phyloP scores from a whole-genome alignment of 2,329 filamentous ascomycete species.

The Thelonectria discophora region DNA sequence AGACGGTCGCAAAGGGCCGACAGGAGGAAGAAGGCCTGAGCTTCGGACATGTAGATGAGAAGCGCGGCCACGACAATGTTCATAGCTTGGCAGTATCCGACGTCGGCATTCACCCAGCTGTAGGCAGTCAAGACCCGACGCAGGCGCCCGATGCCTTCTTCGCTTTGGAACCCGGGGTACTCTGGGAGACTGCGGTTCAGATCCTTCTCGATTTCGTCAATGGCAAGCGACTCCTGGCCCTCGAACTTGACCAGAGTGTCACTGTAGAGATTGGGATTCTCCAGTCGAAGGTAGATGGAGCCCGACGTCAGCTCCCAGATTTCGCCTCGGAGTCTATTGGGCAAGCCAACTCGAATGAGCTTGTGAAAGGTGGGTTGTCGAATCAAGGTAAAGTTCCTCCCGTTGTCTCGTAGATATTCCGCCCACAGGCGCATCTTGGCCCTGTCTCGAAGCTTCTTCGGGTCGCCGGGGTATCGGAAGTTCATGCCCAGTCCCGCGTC shows the following conservation, averaged over 20 bases:
- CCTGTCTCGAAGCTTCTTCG: slow-evolving; percentile 89
- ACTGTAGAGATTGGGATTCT: slow-evolving; percentile 82
- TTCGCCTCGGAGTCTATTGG: slow-evolving; percentile 91
- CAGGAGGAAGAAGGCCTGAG: slow-evolving; percentile 93
- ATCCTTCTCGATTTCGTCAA: slow-evolving; percentile 99
- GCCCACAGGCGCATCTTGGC: slow-evolving; percentile 99
- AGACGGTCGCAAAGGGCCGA: slow-evolving; percentile 92
- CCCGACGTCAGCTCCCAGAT: slow-evolving; percentile 96
- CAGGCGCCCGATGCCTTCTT: slow-evolving; percentile 90
- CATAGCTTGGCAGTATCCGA: slow-evolving; percentile 99
- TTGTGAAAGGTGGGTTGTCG: slow-evolving; percentile 98
- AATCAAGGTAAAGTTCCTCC: slow-evolving; percentile 88
- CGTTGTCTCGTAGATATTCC: slow-evolving; percentile 95
- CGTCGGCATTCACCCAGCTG: slow-evolving; percentile 94
- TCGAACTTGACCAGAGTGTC: slow-evolving; percentile 86
- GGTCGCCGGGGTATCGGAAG: slow-evolving; percentile 94
- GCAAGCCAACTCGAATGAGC: slow-evolving; percentile 91
- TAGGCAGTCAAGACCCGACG: slow-evolving; percentile 94
- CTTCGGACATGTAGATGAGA: slow-evolving; percentile 97
- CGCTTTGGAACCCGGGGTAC: slow-evolving; percentile 96
- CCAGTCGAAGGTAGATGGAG: slow-evolving; percentile 85
- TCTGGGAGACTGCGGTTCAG: slow-evolving; percentile 95
- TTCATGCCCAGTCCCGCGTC: slow-evolving; percentile 92
- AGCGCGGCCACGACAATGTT: slow-evolving; percentile 99
- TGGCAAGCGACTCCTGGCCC: slow-evolving; percentile 89